Base-by-base conservation (phyloP, 2,329 filamentous ascomycete species). In the Aureobasidium sp. region DNA sequence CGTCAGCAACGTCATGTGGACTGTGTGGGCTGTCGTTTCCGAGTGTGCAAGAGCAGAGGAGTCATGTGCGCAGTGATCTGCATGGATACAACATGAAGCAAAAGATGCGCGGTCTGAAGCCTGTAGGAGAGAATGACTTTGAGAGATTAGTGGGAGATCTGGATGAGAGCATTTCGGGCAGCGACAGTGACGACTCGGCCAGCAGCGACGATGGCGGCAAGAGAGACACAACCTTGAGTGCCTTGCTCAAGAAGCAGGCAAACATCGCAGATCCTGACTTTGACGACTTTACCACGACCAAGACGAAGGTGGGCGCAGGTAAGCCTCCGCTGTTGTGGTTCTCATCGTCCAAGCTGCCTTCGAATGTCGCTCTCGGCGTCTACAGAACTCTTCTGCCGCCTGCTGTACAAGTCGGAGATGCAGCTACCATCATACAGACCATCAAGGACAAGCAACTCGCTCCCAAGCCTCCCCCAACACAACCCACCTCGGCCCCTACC, bases 21-120 rank as follows among this genome's bases (percentile, higher is more conserved):
- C 81, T 97, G 5, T 99, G 94, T 75, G 80, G 82, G 43, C 81
- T 92, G 41, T 79, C 82, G 5, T 96, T 95, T 69, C 71, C 81
- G 36, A 87, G 82, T 10, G 81, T 96, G 8, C 81, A 86, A 64
- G 93, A 97, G 65, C 93, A 97, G 72, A 84, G 90, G 65, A 83
- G 85, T 63, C 94, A 99, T 75, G 86, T 90, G 63, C 89, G 90
- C 69, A 96, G 93, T 10, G 94, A 99, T 71, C 81, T 95, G 53
- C 94, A 99, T 74, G 84, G 88, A 66, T 99, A 97, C 77, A 99
- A 99, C 72, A 77, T 97, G 65, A 97, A 96, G 76, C 89, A 93
- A 72, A 96, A 90, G 78, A 78, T 96, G 62, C 86, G 90, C 51
- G 90, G 90, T 0, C 81, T 82, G 63, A 82, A 81, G 10, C 76